These are phyloP conservation scores for Acorus calamus DNA, from an alignment of 106 monocot genomes.

Conservation along the genomic window DNA sequence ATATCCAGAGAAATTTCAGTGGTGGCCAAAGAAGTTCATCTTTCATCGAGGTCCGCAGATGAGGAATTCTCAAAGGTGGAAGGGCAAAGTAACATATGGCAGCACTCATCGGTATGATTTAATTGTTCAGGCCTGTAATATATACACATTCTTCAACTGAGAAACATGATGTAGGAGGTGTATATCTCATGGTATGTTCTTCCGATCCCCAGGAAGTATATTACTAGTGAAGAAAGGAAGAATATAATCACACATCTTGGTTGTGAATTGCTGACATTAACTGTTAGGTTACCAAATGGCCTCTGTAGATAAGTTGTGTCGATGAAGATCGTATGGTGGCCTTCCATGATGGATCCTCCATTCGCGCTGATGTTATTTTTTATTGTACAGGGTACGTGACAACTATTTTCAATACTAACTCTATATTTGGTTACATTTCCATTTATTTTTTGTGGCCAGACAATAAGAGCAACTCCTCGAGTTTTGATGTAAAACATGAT, in stretches of 20 bases:
- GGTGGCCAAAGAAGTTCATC: conserved; percentile 41
- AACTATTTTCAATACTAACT: not conserved
- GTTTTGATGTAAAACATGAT: too few relatives aligned
- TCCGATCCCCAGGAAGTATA: not conserved
- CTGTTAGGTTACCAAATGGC: too few relatives aligned
- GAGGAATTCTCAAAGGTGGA: conserved; percentile 16
- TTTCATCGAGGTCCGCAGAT: conserved; percentile 23
- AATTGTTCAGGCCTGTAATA: not conserved
- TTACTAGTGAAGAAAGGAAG: too few relatives aligned
- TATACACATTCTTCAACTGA: not conserved
- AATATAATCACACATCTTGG: too few relatives aligned
- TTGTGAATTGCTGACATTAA: too few relatives aligned
- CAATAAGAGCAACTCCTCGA: too few relatives aligned
- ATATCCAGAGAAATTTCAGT: conserved; percentile 32
- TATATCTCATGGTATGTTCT: not conserved
- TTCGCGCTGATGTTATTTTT: conserved; percentile 28
- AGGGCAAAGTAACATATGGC: conserved; percentile 26
- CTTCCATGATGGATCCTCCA: conserved; percentile 25
- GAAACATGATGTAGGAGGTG: too few relatives aligned
- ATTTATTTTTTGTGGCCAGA: not conserved
- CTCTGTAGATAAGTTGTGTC: conserved; percentile 19
- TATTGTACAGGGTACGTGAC: conserved; percentile 41
- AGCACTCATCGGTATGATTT: conserved; percentile 19
- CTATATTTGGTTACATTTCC: not conserved
- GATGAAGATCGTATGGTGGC: conserved; percentile 26